These are phyloP conservation scores for Pezicula neosporulosa DNA, from an alignment of 2,329 filamentous ascomycete genomes.

Conservation along the genomic window DNA sequence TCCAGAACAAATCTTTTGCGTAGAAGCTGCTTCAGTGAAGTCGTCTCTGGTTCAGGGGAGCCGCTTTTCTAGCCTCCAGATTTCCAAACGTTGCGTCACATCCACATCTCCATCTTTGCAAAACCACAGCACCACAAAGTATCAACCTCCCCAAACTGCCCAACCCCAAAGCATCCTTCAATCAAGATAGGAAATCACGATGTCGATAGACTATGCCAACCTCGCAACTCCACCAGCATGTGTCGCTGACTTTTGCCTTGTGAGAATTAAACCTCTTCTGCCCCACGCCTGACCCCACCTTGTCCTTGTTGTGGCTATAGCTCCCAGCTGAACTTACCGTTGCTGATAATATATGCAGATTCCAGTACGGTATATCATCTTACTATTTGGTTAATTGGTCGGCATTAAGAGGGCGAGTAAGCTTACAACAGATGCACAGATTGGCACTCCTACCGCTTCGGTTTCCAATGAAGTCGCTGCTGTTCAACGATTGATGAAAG, in stretches of 20 bases:
- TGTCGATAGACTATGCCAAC: constrained; percentile 35
- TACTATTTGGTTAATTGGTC: neutral
- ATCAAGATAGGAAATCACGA: no score
- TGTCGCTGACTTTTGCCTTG: constrained; percentile 87
- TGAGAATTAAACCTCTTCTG: constrained; percentile 33
- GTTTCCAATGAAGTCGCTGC: constrained; percentile 82
- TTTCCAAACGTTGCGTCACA: no score
- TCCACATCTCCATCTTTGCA: no score
- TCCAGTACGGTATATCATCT: neutral
- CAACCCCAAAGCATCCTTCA: no score
- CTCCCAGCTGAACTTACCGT: neutral
- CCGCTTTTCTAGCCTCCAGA: no score
- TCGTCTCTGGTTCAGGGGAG: no score
- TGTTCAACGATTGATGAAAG: constrained; percentile 80
- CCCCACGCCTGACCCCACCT: neutral
- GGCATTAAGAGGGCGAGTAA: neutral
- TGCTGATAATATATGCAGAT: neutral
- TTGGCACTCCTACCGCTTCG: constrained; percentile 75
- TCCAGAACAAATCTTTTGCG: no score
- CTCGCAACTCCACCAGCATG: constrained; percentile 68
- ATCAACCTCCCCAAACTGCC: no score
- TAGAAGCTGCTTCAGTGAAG: no score
- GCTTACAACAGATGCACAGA: constrained; percentile 37
- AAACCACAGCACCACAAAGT: no score
- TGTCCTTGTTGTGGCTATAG: constrained; percentile 1